Percentiles rank a stretch among this genome's conserved stretches.
phyloP scores from a whole-genome alignment of 1,284 basidiomycete genomes.

The Amylostereum areolatum region DNA sequence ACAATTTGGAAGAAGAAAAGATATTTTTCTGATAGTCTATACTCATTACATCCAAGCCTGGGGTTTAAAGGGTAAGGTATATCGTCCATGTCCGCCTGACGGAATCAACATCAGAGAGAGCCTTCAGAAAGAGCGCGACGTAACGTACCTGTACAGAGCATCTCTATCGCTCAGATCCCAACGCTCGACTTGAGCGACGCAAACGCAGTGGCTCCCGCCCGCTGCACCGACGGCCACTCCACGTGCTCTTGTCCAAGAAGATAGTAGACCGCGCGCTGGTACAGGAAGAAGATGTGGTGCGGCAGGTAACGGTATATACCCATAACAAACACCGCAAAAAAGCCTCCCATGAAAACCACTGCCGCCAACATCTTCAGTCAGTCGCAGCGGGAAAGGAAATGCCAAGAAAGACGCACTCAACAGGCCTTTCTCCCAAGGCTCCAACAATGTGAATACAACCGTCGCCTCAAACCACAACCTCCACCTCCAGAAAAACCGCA shows the following conservation, averaged over 20 bases:
- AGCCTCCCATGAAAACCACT: slow-evolving; percentile 26
- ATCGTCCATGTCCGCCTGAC: no score
- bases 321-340: slow-evolving; percentile 23
- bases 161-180: no score
- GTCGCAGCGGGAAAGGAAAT: neutral
- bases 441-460: slow-evolving; percentile 45
- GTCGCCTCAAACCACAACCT: slow-evolving; percentile 47
- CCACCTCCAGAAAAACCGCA: slow-evolving; percentile 38
- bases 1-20: no score
- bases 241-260: slow-evolving; percentile 23
- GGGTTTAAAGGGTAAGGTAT: no score
- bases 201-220: no score
- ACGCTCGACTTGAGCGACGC: no score
- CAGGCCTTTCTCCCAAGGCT: slow-evolving; percentile 56
- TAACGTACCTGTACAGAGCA: no score
- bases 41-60: no score
- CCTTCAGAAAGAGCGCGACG: no score
- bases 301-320: slow-evolving; percentile 32
- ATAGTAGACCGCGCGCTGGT: slow-evolving; percentile 30
- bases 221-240: no score
- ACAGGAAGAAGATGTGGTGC: slow-evolving; percentile 25
- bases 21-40: no score
- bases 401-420: slow-evolving; percentile 32
- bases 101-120: no score
- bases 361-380: neutral